Base-by-base conservation (phyloP, 805 yeast species). In the Kodamaea jinghongensis region DNA sequence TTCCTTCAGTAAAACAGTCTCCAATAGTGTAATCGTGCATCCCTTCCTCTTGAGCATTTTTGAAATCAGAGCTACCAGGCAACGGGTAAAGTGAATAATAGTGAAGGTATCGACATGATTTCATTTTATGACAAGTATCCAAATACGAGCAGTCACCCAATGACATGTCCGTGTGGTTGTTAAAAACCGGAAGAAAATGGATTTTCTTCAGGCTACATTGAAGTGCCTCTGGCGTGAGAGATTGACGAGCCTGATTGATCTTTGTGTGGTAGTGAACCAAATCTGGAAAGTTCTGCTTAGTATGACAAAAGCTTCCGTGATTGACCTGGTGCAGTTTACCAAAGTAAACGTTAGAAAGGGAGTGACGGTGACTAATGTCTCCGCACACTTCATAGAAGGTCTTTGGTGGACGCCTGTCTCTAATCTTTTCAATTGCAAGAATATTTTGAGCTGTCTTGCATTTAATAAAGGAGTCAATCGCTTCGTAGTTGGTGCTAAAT, bases 131-230 rank as follows among this genome's bases (percentile, higher is more conserved):
- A 56, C 98, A 90, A 1, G 97, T 89, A 56, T 90, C 97, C 43
- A 90, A 70, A 56, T 90, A 90, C 7, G 96, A 89, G 57, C 98
- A 90, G 60, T 90, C 97, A 1, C 96, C 97, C 6, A 87, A 58
- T 12, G 71, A 63, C 2, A 63, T 39, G 51, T 91, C 97, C 0
- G 96, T 88, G 41, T 77, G 81, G n/a, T 28, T 48, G 38, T 52
- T 55, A 16, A 55, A 42, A 4, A 62, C 48, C 2, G 68, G 67
- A 14, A 65, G 43, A 37, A 41, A 57, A 43, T 65, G 70, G 12
- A 52, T 51, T 34, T 57, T 63, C 5, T 25, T 33, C 22, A 49
- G 50, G 7, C 53, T 42, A 41, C 68, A 62, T 26, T 50, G 45
- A 28, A 43, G 52, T 2, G 55, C 36, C 8, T 54, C 58, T 13